A percentile compares a stretch with the other conserved stretches of the same genome.
Conservation (phyloP, 805 yeast genomes). For the Candida quercuum region DNA sequence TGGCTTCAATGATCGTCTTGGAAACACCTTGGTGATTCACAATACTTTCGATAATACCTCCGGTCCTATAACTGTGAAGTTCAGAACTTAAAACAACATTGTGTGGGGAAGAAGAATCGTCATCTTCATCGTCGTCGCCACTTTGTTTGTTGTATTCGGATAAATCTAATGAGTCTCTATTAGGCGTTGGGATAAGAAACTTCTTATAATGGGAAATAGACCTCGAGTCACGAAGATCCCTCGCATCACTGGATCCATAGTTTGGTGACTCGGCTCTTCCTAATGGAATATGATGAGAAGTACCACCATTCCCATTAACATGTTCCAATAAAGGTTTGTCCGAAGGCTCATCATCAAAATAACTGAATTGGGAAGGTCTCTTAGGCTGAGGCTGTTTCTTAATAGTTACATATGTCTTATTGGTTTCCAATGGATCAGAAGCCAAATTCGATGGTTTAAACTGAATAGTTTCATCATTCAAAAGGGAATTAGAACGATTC, state of each 20-base stretch:
- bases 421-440: constrained; percentile 61
- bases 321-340: constrained; percentile 1
- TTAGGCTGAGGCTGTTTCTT: constrained; percentile 45
- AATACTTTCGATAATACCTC: constrained; percentile 69
- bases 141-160: constrained; percentile 7
- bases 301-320: constrained; percentile 5
- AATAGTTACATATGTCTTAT: constrained; percentile 61
- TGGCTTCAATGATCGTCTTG: constrained; percentile 78
- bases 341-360: constrained; percentile 13
- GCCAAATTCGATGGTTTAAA: constrained; percentile 50
- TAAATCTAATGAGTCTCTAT: constrained; percentile 16
- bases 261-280: constrained; percentile 17
- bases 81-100: constrained; percentile 4
- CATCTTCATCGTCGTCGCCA: neutral
- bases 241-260: constrained; percentile 14
- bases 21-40: constrained; percentile 80
- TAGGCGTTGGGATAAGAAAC: constrained; percentile 9
- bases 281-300: constrained; percentile 1
- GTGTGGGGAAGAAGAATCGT: neutral
- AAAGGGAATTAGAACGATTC: constrained; percentile 3
- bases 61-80: constrained; percentile 21
- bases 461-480: constrained; percentile 10
- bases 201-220: constrained; percentile 15
- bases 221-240: neutral
- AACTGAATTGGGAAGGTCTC: constrained; percentile 11